phyloP scores from a whole-genome alignment of 768 basidiomycete species.

The Leucosporidium yakuticum region DNA sequence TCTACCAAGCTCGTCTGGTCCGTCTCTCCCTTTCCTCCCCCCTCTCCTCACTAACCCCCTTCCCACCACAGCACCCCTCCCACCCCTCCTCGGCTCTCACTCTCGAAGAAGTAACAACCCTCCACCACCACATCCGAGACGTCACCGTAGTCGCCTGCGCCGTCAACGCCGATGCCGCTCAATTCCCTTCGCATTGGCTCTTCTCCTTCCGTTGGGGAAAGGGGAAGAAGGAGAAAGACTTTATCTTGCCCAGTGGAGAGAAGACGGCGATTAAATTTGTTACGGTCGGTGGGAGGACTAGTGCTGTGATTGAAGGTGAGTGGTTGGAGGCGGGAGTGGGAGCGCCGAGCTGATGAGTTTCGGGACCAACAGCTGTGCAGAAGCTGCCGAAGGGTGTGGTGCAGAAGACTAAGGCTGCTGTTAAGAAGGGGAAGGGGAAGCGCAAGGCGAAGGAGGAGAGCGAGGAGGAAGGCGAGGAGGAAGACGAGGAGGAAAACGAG shows the following conservation, averaged over 20 bases:
- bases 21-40: not conserved
- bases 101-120: constrained; percentile 8
- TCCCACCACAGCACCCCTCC: constrained; percentile 31
- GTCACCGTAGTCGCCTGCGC: constrained; percentile 33
- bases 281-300: constrained; percentile 38
- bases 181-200: constrained; percentile 39
- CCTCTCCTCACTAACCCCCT: not conserved
- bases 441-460: not conserved
- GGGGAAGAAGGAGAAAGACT: constrained; percentile 30
- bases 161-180: constrained; percentile 33
- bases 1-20: constrained; percentile 35
- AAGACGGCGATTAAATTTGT: constrained; percentile 30
- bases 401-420: not conserved
- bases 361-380: not conserved
- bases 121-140: constrained; percentile 32
- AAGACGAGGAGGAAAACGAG: not conserved
- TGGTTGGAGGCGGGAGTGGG: constrained; percentile 8
- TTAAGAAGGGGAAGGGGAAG: not conserved
- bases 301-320: constrained; percentile 34
- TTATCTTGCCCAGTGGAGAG: constrained; percentile 29
- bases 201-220: constrained; percentile 39
- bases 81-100: constrained; percentile 31
- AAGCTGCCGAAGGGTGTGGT: not conserved
- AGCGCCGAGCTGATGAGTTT: no score
- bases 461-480: not conserved